Conservation (phyloP, 352 stramenopile species). For the Pythium brassicae region DNA sequence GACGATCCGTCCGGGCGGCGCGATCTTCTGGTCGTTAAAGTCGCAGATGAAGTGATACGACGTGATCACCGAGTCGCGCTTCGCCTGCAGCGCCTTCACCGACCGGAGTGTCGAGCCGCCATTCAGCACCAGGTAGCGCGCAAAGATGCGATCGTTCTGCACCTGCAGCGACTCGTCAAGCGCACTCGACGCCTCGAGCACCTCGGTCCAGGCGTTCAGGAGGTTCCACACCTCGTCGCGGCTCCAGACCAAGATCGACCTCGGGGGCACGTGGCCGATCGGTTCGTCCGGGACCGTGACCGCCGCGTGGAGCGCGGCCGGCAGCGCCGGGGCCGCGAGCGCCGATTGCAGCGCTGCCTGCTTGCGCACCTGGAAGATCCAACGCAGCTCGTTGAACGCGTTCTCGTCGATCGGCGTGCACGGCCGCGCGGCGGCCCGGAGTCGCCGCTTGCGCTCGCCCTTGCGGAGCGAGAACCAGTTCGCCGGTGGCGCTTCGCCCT, state of each 20-base stretch:
- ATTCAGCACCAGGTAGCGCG: slow-evolving; percentile 4
- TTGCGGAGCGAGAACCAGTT: slow-evolving; percentile 11
- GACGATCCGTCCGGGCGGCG: neutral
- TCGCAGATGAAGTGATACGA: slow-evolving; percentile 12
- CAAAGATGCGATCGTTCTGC: slow-evolving; percentile 9
- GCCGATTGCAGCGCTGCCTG: neutral
- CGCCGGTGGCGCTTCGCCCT: neutral
- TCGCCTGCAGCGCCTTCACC: slow-evolving; percentile 12
- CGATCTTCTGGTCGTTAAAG: slow-evolving; percentile 7
- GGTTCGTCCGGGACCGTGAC: neutral
- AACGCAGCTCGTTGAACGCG: slow-evolving; percentile 6
- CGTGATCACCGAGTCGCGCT: slow-evolving; percentile 11
- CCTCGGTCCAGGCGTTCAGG: slow-evolving; percentile 5
- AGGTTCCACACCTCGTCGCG: slow-evolving; percentile 10
- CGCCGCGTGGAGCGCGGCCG: neutral
- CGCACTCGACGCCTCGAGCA: neutral
- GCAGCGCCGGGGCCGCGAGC: neutral
- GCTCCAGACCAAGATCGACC: slow-evolving; percentile 5
- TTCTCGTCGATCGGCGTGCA: slow-evolving; percentile 9
- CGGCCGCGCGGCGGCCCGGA: neutral
- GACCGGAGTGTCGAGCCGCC: slow-evolving; percentile 3
- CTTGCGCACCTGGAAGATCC: slow-evolving; percentile 5
- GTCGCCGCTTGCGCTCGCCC: slow-evolving; percentile 6
- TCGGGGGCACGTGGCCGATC: neutral
- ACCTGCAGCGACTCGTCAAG: slow-evolving; percentile 3